Conservation (phyloP, 2,329 filamentous ascomycete species). For the Ophiostoma pallidulum region DNA sequence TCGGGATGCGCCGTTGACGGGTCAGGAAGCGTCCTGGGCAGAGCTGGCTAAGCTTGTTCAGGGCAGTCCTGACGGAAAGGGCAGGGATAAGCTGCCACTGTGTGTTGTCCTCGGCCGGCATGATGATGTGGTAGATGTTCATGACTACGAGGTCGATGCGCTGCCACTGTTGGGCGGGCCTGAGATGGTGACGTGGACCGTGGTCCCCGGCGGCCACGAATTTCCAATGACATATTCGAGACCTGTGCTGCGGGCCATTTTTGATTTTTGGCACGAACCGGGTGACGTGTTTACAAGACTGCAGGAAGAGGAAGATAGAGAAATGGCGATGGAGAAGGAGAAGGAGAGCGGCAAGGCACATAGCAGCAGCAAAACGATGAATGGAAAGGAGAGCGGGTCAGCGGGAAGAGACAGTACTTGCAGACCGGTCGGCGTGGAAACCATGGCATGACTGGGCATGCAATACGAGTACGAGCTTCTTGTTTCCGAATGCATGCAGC, state of each 20-base stretch:
- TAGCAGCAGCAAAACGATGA: too few species aligned
- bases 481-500: too few species aligned
- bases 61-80: neutral
- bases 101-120: slow-evolving; percentile 42
- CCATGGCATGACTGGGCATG: neutral
- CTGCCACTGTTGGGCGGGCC: slow-evolving; percentile 42
- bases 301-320: slow-evolving; percentile 8
- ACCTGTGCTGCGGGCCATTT: slow-evolving; percentile 36
- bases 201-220: slow-evolving; percentile 48
- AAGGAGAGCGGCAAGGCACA: too few species aligned
- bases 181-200: slow-evolving; percentile 39
- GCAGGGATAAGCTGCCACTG: slow-evolving; percentile 28
- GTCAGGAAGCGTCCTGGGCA: slow-evolving; percentile 42
- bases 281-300: slow-evolving; percentile 2
- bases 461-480: too few species aligned
- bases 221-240: slow-evolving; percentile 50
- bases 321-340: neutral
- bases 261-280: slow-evolving; percentile 35
- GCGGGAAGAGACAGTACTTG: neutral
- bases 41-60: slow-evolving; percentile 30
- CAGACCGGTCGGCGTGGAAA: neutral
- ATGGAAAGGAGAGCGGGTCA: neutral
- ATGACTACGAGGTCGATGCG: slow-evolving; percentile 39
- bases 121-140: slow-evolving; percentile 44
- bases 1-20: slow-evolving; percentile 42